Base-by-base conservation (phyloP, 208 protist genomes). In the Angomonas deanei region DNA sequence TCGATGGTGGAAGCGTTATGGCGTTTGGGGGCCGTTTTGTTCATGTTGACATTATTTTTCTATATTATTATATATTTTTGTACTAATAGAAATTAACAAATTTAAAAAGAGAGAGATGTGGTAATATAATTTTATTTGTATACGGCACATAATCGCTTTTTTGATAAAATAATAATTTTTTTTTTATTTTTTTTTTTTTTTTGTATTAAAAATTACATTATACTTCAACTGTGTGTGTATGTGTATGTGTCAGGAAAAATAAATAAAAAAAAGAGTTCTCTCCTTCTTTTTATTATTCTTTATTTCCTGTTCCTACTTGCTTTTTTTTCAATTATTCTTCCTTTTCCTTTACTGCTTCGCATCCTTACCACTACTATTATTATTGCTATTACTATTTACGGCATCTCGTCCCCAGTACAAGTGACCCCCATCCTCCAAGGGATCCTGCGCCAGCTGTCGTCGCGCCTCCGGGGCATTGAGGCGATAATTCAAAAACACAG, bases 401-500 rank as follows among this genome's bases (percentile, higher is more conserved):
- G n/a, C 47, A 53, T 26, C 47, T 17, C 47, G 11, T 17, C 23
- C 47, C 36, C 36, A 42, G 36, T n/a, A 42, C 11, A 8, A 8
- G 11, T 42, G 11, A 15, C 36, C 36, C 11, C 36, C 36, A 15
- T 42, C 36, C 36, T 8, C 36, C 11, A 15, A 8, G 36, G 36
- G 11, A 15, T 15, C 36, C 36, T 32, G 57, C 10, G 63, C 47
- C 47, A 86, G 30, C 72, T 91, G 79, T 42, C 74, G 65, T 39
- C 70, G 52, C 19, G 73, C 71, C 54, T 89, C 76, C 26, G 24
- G 62, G 53, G 80, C 62, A 1, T 80, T 80, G 28, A 88, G 60
- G 10, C 76, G 68, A 56, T 92, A 76, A 61, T 89, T 91, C 28
- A 88, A 42, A 63, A 91, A 94, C n/a, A 92, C 76, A 0, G 76